Evolutionary conservation across 2,329 filamentous ascomycete species (phyloP).

Genomic region (Colletotrichum siamense): DNA sequence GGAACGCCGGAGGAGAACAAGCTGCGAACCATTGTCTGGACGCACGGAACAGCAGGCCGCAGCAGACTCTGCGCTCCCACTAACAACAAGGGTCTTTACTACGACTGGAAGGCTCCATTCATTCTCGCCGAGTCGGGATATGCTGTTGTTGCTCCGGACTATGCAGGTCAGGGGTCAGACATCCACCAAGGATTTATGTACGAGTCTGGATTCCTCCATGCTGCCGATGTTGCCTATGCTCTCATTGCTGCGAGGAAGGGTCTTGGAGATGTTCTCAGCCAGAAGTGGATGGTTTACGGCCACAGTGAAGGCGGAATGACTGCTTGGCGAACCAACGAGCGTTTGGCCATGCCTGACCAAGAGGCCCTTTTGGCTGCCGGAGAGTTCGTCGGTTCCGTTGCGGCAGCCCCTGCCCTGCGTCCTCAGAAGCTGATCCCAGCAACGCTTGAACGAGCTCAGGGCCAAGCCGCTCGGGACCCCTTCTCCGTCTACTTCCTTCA

Average conservation of each 20-base stretch:
- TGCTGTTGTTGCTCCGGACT: conserved; percentile 20
- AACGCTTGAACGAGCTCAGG: conserved; percentile 2
- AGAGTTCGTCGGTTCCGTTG: conserved; percentile 16
- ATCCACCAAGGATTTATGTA: conserved; percentile 27
- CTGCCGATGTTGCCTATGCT: conserved; percentile 23
- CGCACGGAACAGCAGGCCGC: conserved; percentile 29
- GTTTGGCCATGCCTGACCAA: conserved; percentile 20
- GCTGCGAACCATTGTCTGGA: conserved; percentile 25
- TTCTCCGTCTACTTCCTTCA: conserved; percentile 24
- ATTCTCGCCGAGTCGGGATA: conserved; percentile 18
- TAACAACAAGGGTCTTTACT: conserved; percentile 28
- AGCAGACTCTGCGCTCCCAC: conserved; percentile 26
- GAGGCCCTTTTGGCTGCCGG: conserved; percentile 6
- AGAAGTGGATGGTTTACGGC: conserved; percentile 27
- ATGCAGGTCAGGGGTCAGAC: conserved; percentile 16
- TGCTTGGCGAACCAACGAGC: conserved; percentile 29
- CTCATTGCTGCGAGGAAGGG: conserved; percentile 24
- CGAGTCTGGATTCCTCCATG: conserved; percentile 25
- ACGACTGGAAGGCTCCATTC: conserved; percentile 27
- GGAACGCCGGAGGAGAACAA: neutral
- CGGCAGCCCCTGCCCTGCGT: conserved; percentile 20
- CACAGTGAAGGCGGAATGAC: conserved; percentile 32
- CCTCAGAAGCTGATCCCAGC: conserved; percentile 14
- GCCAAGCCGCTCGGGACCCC: conserved; percentile 2
- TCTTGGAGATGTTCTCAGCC: conserved; percentile 16